Evolutionary conservation across 495 filamentous ascomycete genomes (phyloP).

Genomic region (Xylaria castorea): DNA sequence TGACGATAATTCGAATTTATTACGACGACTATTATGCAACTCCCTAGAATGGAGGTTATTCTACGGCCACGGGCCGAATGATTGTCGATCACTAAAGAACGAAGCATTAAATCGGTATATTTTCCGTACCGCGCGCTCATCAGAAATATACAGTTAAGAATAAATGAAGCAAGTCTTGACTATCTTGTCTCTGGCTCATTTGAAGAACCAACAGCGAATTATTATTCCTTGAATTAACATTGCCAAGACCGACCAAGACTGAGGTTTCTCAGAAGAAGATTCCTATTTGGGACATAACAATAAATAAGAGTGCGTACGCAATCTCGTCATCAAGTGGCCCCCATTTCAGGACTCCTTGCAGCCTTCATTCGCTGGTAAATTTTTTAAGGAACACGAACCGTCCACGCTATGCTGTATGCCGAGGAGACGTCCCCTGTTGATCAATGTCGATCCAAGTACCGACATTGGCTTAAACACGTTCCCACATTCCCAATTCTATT

Average conservation of each 20-base stretch:
- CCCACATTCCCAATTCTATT: not conserved
- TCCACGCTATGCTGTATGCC: not conserved
- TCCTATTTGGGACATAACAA: not conserved
- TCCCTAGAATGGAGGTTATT: not conserved
- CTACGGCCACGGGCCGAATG: not conserved
- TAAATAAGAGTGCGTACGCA: constrained; percentile 3
- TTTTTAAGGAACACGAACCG: constrained; percentile 1
- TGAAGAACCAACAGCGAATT: not conserved
- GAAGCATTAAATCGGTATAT: not conserved
- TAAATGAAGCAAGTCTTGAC: not conserved
- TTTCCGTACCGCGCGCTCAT: not conserved
- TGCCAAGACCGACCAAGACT: not conserved
- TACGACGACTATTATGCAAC: not conserved
- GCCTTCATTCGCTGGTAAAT: constrained; percentile 12
- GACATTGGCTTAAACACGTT: not conserved
- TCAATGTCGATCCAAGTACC: constrained; percentile 21
- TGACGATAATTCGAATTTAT: not conserved
- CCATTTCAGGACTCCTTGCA: not conserved
- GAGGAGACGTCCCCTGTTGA: constrained; percentile 20
- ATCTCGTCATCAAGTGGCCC: not conserved
- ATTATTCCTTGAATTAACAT: not conserved
- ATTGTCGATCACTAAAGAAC: not conserved
- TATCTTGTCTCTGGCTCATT: not conserved
- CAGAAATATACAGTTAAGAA: not conserved
- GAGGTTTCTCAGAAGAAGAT: not conserved